These are phyloP conservation scores for Trichosporon sp. DNA, from an alignment of 1,284 basidiomycete species.

Conservation along the genomic window DNA sequence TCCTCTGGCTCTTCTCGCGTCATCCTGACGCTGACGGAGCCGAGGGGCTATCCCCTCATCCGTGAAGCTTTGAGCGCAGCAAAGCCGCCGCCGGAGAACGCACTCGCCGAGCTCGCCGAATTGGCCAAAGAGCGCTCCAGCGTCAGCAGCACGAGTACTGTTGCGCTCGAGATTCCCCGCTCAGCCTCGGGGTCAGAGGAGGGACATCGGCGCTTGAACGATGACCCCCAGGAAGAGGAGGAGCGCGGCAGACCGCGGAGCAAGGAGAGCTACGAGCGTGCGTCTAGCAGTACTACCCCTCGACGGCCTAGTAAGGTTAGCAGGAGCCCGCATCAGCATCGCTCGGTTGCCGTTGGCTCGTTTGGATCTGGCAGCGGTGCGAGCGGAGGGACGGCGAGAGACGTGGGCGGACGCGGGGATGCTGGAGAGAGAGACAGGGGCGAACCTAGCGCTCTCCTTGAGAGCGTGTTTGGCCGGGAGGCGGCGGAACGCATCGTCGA, in stretches of 20 bases:
- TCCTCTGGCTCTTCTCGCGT: conserved; percentile 13
- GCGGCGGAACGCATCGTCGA: background rate
- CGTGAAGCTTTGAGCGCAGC: conserved; percentile 22
- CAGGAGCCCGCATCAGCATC: background rate
- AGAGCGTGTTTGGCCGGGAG: conserved; percentile 8
- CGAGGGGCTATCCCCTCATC: conserved; percentile 24
- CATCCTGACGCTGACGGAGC: conserved; percentile 27
- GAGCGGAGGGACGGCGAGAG: background rate
- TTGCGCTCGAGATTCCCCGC: conserved; percentile 11
- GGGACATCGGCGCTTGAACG: background rate
- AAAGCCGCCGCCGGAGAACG: background rate
- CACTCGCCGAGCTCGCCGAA: background rate
- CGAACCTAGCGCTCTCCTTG: conserved; percentile 6
- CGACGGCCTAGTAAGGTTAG: background rate
- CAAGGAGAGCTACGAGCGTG: conserved; percentile 15
- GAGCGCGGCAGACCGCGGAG: conserved; percentile 33
- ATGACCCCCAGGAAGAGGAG: conserved; percentile 19
- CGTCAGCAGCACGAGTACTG: conserved; percentile 4
- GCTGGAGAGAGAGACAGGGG: background rate
- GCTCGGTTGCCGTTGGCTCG: background rate
- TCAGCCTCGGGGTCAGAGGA: background rate
- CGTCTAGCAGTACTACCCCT: background rate
- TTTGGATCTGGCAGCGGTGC: background rate
- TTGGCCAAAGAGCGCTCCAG: background rate
- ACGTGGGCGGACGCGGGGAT: background rate